These are phyloP conservation scores for Myriosclerotinia scirpicola DNA, from an alignment of 2,329 filamentous ascomycete genomes.

Conservation along the genomic window DNA sequence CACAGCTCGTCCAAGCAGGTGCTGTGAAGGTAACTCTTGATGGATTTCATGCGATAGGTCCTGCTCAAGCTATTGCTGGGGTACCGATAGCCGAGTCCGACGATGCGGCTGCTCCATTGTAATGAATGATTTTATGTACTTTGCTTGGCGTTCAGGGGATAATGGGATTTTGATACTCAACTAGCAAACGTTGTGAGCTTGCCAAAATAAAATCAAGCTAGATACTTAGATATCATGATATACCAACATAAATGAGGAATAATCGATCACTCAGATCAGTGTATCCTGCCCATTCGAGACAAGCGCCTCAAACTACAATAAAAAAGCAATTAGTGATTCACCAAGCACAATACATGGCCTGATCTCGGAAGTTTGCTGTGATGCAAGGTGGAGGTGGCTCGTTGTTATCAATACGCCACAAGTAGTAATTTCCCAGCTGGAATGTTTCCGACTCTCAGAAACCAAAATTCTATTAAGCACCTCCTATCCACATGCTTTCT, in stretches of 20 bases:
- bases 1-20: slow-evolving; percentile 84
- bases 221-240: slow-evolving; percentile 16
- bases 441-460: slow-evolving; percentile 7
- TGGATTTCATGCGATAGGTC: slow-evolving; percentile 65
- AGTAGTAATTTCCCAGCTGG: slow-evolving; percentile 1
- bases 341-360: background rate
- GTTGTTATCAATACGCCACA: slow-evolving; percentile 18
- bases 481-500: background rate
- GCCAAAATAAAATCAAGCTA: slow-evolving; percentile 5
- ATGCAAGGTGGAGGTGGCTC: slow-evolving; percentile 18
- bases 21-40: slow-evolving; percentile 85
- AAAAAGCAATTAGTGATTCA: slow-evolving; percentile 9
- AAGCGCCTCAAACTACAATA: slow-evolving; percentile 7
- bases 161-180: slow-evolving; percentile 19
- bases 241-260: slow-evolving; percentile 6
- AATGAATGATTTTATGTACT: slow-evolving; percentile 24
- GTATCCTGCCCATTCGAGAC: slow-evolving; percentile 7
- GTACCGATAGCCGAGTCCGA: slow-evolving; percentile 37
- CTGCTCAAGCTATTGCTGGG: slow-evolving; percentile 34
- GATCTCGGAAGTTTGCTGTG: slow-evolving; percentile 13
- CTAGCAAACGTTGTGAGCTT: slow-evolving; percentile 9
- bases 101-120: slow-evolving; percentile 32
- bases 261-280: slow-evolving; percentile 20
- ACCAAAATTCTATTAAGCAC: slow-evolving; percentile 2
- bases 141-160: slow-evolving; percentile 27